A percentile compares a stretch with the other conserved stretches of the same genome.
phyloP scores from a whole-genome alignment of 345 rosid species.

The Salix viminalis region DNA sequence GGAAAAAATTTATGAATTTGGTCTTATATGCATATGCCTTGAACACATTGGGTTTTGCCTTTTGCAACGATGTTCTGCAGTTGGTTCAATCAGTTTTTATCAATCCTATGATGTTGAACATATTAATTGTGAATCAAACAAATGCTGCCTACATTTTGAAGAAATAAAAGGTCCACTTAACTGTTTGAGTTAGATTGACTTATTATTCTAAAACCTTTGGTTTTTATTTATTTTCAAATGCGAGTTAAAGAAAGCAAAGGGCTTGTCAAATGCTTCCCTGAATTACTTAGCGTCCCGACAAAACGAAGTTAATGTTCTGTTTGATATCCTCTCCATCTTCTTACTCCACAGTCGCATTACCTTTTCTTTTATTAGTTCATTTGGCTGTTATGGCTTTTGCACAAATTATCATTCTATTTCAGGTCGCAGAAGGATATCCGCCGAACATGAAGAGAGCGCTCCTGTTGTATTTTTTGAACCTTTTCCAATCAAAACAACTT shows the following conservation, averaged over 20 bases:
- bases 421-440: slow-evolving; percentile 96
- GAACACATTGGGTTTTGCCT: not conserved
- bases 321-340: slow-evolving; percentile 89
- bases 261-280: slow-evolving; percentile 91
- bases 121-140: not conserved
- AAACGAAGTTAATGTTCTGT: slow-evolving; percentile 84
- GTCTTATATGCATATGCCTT: not conserved
- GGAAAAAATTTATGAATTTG: not conserved
- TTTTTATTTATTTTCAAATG: slow-evolving; percentile 16
- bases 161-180: not conserved
- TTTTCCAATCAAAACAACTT: slow-evolving; percentile 89
- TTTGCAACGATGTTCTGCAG: not conserved
- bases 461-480: slow-evolving; percentile 77
- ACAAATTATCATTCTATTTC: slow-evolving; percentile 19
- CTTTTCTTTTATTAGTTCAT: not conserved
- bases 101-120: not conserved
- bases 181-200: not conserved
- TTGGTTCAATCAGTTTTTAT: not conserved
- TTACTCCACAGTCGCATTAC: slow-evolving; percentile 64
- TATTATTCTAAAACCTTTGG: not conserved
- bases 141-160: not conserved
- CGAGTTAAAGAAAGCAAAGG: slow-evolving; percentile 99
- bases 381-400: not conserved
- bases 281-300: slow-evolving; percentile 84
- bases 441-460: slow-evolving; percentile 78